Conservation (phyloP, 2,329 filamentous ascomycete genomes). For the Phaeomoniella chlamydospora region DNA sequence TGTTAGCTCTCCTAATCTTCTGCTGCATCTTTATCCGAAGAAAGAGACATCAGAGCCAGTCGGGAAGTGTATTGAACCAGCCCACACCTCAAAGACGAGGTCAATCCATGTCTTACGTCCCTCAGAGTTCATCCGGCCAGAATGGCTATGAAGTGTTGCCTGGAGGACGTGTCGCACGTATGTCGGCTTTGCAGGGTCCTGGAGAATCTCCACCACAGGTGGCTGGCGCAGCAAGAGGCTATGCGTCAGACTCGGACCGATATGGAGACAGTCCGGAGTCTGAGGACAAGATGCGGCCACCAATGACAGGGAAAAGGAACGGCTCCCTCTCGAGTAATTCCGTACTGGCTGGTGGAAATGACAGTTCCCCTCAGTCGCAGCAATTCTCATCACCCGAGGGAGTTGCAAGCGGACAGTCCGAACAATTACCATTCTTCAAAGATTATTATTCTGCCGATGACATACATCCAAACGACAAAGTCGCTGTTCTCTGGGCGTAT, state of each 20-base stretch:
- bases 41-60: slow-evolving; percentile 45
- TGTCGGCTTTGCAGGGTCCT: slow-evolving; percentile 78
- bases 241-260: slow-evolving; percentile 49
- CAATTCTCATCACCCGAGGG: slow-evolving; percentile 76
- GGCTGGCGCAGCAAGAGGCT: slow-evolving; percentile 30
- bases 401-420: slow-evolving; percentile 76
- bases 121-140: slow-evolving; percentile 15
- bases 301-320: slow-evolving; percentile 47
- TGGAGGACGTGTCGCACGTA: slow-evolving; percentile 80
- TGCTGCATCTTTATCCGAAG: slow-evolving; percentile 44
- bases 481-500: slow-evolving; percentile 91
- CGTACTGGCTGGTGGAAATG: slow-evolving; percentile 51
- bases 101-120: slow-evolving; percentile 26
- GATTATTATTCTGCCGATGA: slow-evolving; percentile 98
- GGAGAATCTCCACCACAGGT: slow-evolving; percentile 31
- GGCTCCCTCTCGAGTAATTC: slow-evolving; percentile 86
- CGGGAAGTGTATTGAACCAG: slow-evolving; percentile 74
- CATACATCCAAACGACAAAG: slow-evolving; percentile 79
- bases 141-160: slow-evolving; percentile 61
- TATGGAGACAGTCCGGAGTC: slow-evolving; percentile 60
- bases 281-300: slow-evolving; percentile 33
- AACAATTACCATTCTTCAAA: slow-evolving; percentile 92
- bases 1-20: slow-evolving; percentile 49
- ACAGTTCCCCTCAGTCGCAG: slow-evolving; percentile 55
- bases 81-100: slow-evolving; percentile 51